Evolutionary conservation across 1,284 basidiomycete species (phyloP).

Genomic region (Irpex sp.): DNA sequence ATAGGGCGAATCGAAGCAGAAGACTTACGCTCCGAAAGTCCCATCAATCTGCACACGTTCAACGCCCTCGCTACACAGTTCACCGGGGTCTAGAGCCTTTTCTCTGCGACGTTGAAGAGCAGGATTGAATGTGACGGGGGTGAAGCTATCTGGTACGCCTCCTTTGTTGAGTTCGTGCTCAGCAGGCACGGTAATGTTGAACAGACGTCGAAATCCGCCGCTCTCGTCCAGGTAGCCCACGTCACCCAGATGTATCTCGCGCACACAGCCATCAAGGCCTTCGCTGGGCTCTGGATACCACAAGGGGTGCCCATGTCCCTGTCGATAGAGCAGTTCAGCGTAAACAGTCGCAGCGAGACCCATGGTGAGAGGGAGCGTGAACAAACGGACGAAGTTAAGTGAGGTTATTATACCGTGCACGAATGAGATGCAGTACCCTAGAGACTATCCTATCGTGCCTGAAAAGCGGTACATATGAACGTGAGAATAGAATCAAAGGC

Average conservation of each 20-base stretch:
- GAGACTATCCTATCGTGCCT: too few species aligned
- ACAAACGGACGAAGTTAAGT: too few species aligned
- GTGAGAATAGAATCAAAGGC: background rate
- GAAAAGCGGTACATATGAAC: background rate
- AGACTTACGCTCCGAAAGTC: background rate
- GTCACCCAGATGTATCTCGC: background rate
- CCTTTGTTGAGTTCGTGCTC: conserved; percentile 16
- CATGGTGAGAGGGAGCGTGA: background rate
- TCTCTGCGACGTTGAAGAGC: background rate
- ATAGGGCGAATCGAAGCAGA: background rate
- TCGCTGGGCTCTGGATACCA: background rate
- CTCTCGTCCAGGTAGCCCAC: background rate
- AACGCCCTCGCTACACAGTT: background rate
- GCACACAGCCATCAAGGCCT: background rate
- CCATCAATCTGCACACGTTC: background rate
- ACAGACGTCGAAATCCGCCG: background rate
- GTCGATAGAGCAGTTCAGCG: background rate
- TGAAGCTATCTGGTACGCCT: conserved; percentile 13
- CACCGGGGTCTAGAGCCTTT: background rate
- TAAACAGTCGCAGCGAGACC: background rate
- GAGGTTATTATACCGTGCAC: too few species aligned
- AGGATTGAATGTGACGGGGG: background rate
- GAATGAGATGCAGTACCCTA: too few species aligned
- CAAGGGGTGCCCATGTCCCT: background rate
- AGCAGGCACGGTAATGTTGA: conserved; percentile 4